These are phyloP conservation scores for Arabidopsis lyrata DNA, from an alignment of 441 rosid genomes.

Conservation along the genomic window DNA sequence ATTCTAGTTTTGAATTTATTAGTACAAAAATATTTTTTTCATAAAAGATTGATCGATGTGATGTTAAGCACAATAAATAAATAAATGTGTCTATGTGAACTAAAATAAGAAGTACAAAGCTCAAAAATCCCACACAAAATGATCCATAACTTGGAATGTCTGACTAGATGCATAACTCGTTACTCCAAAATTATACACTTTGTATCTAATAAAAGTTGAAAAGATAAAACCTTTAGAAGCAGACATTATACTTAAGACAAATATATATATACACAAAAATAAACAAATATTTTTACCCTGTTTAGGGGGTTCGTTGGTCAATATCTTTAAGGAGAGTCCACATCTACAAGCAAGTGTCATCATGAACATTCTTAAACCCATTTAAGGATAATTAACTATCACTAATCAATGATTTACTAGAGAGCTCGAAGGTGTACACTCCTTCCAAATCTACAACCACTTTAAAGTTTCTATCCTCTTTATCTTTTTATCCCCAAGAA, in stretches of 20 bases:
- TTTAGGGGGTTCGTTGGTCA: constrained; percentile 15
- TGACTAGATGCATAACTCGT: neutral
- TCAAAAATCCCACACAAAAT: too few species aligned
- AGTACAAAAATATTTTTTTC: too few species aligned
- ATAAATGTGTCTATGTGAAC: too few species aligned
- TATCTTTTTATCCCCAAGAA: constrained; percentile 36
- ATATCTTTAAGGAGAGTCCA: constrained; percentile 35
- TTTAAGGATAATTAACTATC: constrained; percentile 25
- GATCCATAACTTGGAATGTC: neutral
- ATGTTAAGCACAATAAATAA: too few species aligned
- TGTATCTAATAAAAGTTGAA: neutral
- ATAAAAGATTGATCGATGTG: too few species aligned
- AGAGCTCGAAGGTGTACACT: constrained; percentile 26
- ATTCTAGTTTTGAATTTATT: too few species aligned
- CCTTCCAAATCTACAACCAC: constrained; percentile 25
- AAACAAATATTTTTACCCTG: constrained; percentile 13
- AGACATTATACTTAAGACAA: constrained; percentile 19
- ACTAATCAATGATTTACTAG: constrained; percentile 26
- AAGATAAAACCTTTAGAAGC: neutral
- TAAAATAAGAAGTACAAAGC: too few species aligned
- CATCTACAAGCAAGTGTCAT: constrained; percentile 39
- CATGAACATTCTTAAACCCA: constrained; percentile 4
- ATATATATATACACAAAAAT: neutral
- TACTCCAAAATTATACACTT: neutral
- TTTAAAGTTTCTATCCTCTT: constrained; percentile 25